Evolutionary conservation across 352 stramenopile species (phyloP).

Genomic region (Pythium chondricola): DNA sequence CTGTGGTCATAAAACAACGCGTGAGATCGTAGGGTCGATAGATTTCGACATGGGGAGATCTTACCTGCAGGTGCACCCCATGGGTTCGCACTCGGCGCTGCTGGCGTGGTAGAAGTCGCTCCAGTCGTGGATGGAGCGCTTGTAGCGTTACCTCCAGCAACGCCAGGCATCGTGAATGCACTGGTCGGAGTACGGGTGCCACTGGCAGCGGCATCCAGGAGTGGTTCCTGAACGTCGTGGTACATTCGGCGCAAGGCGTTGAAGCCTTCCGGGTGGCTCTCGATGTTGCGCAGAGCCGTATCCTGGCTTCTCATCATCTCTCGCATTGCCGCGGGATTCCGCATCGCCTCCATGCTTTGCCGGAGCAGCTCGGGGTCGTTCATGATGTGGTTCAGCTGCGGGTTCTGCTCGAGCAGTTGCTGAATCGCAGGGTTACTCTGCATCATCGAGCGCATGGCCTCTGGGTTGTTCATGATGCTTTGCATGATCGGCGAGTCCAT

Average conservation of each 20-base stretch:
- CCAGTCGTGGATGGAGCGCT: constrained; percentile 3
- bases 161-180: constrained; percentile 83
- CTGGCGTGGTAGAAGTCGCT: constrained; percentile 14
- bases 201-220: constrained; percentile 89
- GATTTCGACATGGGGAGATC: too few relatives aligned
- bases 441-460: constrained; percentile 95
- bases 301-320: constrained; percentile 98
- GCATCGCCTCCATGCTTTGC: constrained; percentile 96
- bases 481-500: constrained; percentile 91
- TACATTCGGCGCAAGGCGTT: constrained; percentile 94
- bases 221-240: constrained; percentile 92
- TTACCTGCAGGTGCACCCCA: constrained; percentile 30
- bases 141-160: constrained; percentile 37
- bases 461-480: constrained; percentile 92
- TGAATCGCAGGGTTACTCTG: constrained; percentile 95
- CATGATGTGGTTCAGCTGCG: constrained; percentile 93
- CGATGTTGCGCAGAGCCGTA: constrained; percentile 95
- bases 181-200: constrained; percentile 37
- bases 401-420: constrained; percentile 93
- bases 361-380: constrained; percentile 94
- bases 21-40: constrained; percentile 1
- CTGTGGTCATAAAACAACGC: background rate
- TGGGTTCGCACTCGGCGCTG: constrained; percentile 37
- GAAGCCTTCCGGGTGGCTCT: constrained; percentile 97
- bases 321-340: constrained; percentile 93